phyloP scores from a whole-genome alignment of 1,284 basidiomycete genomes.

The Sporisorium exsertum region DNA sequence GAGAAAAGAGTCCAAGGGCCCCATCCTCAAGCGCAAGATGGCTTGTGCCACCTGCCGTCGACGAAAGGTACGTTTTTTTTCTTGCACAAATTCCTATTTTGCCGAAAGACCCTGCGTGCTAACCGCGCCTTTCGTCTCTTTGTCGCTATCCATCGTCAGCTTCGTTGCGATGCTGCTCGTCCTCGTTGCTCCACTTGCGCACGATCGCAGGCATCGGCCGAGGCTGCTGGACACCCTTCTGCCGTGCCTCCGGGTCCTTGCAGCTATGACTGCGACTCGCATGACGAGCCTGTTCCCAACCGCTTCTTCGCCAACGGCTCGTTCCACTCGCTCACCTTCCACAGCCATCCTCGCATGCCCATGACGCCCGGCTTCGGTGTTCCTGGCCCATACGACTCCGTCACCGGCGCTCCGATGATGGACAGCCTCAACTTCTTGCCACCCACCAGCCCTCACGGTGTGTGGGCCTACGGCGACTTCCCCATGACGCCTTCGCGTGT shows the following conservation, averaged over 20 bases:
- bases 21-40: conserved; percentile 56
- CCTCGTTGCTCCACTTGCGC: conserved; percentile 55
- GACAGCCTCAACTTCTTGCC: conserved; percentile 50
- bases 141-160: conserved; percentile 38
- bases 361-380: conserved; percentile 41
- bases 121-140: conserved; percentile 9
- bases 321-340: conserved; percentile 55
- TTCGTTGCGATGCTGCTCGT: conserved; percentile 54
- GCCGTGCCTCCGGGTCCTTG: conserved; percentile 49
- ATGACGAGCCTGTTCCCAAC: conserved; percentile 43
- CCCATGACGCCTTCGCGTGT: conserved; percentile 50
- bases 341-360: conserved; percentile 50
- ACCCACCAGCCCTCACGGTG: conserved; percentile 48
- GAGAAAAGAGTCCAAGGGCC: conserved; percentile 50
- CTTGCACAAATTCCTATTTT: neutral
- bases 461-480: conserved; percentile 49
- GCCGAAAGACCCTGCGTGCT: conserved; percentile 17
- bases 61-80: conserved; percentile 39
- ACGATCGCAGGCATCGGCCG: conserved; percentile 51
- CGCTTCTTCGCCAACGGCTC: conserved; percentile 53
- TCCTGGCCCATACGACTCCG: conserved; percentile 31
- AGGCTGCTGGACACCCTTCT: conserved; percentile 54
- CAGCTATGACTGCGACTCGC: conserved; percentile 48
- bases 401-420: conserved; percentile 32
- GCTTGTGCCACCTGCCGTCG: conserved; percentile 53